Conservation (phyloP, 2,329 filamentous ascomycete genomes). For the Alternaria novae-zelandiae region DNA sequence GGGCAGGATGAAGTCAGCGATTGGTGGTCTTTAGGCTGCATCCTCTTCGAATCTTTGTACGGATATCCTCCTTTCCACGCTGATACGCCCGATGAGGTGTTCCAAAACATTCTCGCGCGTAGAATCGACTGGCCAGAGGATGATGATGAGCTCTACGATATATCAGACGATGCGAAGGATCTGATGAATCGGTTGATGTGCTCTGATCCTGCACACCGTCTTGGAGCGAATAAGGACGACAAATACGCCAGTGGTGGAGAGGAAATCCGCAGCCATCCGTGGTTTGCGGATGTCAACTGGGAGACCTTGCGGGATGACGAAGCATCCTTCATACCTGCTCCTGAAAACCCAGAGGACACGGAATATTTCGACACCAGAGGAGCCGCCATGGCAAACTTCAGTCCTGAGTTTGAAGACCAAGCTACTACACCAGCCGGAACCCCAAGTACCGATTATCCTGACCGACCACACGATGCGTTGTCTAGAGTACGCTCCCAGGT, state of each 20-base stretch:
- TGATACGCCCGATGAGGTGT: slow-evolving; percentile 86
- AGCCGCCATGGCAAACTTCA: slow-evolving; percentile 89
- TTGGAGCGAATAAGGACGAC: slow-evolving; percentile 86
- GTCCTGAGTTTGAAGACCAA: slow-evolving; percentile 93
- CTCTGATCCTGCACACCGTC: slow-evolving; percentile 77
- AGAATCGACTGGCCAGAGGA: slow-evolving; percentile 93
- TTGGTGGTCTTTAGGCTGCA: slow-evolving; percentile 99
- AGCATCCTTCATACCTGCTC: slow-evolving; percentile 90
- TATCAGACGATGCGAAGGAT: slow-evolving; percentile 89
- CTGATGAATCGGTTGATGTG: slow-evolving; percentile 92
- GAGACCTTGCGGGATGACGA: slow-evolving; percentile 91
- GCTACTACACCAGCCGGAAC: slow-evolving; percentile 73
- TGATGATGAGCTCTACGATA: slow-evolving; percentile 72
- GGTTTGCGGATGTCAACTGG: slow-evolving; percentile 91
- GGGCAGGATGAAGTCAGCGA: slow-evolving; percentile 98
- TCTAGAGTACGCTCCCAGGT: slow-evolving; percentile 88
- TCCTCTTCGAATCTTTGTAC: slow-evolving; percentile 94
- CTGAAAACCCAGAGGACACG: slow-evolving; percentile 94
- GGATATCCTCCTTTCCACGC: slow-evolving; percentile 95
- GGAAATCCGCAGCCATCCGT: slow-evolving; percentile 87
- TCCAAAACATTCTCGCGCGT: slow-evolving; percentile 91
- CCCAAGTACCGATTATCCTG: slow-evolving; percentile 77
- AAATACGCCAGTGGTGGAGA: slow-evolving; percentile 83
- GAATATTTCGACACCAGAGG: slow-evolving; percentile 96
- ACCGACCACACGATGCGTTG: slow-evolving; percentile 92